Percentiles rank a stretch among this genome's conserved stretches.
phyloP scores from a whole-genome alignment of 495 filamentous ascomycete genomes.

The Talaromyces borbonicus region DNA sequence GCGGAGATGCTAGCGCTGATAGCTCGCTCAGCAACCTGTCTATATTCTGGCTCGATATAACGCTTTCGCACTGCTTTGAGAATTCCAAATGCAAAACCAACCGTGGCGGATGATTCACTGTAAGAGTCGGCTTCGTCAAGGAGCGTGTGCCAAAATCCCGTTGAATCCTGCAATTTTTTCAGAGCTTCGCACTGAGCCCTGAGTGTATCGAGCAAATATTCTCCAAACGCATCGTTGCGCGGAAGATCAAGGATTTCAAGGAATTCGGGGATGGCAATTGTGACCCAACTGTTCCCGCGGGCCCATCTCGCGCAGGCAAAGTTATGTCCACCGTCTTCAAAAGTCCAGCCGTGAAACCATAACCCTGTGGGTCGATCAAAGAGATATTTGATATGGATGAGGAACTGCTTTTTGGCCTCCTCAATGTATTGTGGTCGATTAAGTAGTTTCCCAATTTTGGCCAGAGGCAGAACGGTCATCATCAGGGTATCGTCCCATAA shows the following conservation, averaged over 20 bases:
- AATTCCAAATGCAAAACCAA: slow-evolving; percentile 54
- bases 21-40: slow-evolving; percentile 37
- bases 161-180: slow-evolving; percentile 31
- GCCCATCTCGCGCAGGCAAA: slow-evolving; percentile 54
- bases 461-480: slow-evolving; percentile 56
- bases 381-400: slow-evolving; percentile 51
- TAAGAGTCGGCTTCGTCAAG: slow-evolving; percentile 46
- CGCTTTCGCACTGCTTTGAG: slow-evolving; percentile 47
- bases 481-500: slow-evolving; percentile 59
- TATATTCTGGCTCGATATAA: slow-evolving; percentile 36
- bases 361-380: slow-evolving; percentile 46
- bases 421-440: slow-evolving; percentile 46
- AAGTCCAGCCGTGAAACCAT: slow-evolving; percentile 57
- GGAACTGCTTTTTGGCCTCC: slow-evolving; percentile 51
- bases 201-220: slow-evolving; percentile 41
- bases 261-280: slow-evolving; percentile 55
- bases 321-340: slow-evolving; percentile 40
- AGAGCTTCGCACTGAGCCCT: slow-evolving; percentile 45
- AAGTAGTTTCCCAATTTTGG: slow-evolving; percentile 50
- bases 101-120: slow-evolving; percentile 52
- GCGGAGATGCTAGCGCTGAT: slow-evolving; percentile 43
- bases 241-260: slow-evolving; percentile 44
- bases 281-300: slow-evolving; percentile 48
- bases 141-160: slow-evolving; percentile 50
- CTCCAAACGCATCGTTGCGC: slow-evolving; percentile 35